phyloP scores from a whole-genome alignment of 257 asterid species.

The Prunella vulgaris region DNA sequence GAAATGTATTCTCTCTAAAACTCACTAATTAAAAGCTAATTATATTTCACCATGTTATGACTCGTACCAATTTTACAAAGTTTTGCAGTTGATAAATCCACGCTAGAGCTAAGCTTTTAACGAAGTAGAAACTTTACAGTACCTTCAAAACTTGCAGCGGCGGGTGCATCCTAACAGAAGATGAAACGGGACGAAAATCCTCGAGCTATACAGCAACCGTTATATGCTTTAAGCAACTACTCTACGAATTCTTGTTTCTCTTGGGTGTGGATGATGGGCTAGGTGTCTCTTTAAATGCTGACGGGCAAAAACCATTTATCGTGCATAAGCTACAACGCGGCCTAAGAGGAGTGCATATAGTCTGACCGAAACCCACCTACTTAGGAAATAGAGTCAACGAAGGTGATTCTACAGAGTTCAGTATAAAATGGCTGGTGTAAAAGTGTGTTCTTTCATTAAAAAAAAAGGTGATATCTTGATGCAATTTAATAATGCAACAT shows the following conservation, averaged over 20 bases:
- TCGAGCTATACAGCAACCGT: neutral
- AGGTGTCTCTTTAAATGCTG: conserved; percentile 71
- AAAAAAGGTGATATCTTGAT: too few relatives aligned
- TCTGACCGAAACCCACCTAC: conserved; percentile 98
- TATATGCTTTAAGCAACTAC: neutral
- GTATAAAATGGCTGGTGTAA: neutral
- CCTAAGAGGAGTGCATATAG: conserved; percentile 79
- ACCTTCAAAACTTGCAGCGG: neutral
- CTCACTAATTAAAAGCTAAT: too few relatives aligned
- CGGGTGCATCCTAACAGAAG: neutral
- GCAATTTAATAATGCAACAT: conserved; percentile 18
- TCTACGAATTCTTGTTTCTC: conserved; percentile 21
- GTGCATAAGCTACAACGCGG: conserved; percentile 77
- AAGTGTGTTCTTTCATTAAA: neutral
- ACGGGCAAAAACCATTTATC: conserved; percentile 67
- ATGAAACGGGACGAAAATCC: neutral
- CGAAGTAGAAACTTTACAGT: neutral
- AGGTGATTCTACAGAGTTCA: neutral
- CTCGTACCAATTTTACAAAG: too few relatives aligned
- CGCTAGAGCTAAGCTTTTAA: too few relatives aligned
- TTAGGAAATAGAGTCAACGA: neutral
- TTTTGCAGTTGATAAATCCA: too few relatives aligned
- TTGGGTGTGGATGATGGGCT: conserved; percentile 48
- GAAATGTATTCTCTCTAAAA: too few relatives aligned
- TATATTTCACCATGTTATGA: too few relatives aligned